Evolutionary conservation across 192 early-diverging fungal species (phyloP).

Genomic region (Geranomyces variabilis): DNA sequence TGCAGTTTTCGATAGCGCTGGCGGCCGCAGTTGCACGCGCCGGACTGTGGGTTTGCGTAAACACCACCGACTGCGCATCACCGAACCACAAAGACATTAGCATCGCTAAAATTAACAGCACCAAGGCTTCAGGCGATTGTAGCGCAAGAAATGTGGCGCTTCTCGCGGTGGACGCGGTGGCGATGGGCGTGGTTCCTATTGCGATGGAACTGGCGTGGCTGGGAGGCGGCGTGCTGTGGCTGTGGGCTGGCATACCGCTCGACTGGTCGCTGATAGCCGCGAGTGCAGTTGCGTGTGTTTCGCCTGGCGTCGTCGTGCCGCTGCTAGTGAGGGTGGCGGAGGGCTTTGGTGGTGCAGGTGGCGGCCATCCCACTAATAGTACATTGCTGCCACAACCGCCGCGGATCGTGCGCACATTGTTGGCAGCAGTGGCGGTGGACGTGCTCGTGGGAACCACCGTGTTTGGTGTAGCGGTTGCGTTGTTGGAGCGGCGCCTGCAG

Average conservation of each 20-base stretch:
- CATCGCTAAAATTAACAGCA: too few species aligned
- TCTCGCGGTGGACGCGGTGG: background rate
- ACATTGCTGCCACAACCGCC: too few species aligned
- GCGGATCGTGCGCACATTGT: constrained; percentile 4
- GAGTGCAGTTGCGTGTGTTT: constrained; percentile 7
- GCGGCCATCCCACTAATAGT: too few species aligned
- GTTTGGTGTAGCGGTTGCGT: constrained; percentile 16
- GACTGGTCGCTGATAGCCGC: constrained; percentile 1
- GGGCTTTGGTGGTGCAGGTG: background rate
- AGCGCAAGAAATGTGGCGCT: background rate
- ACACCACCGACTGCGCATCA: background rate
- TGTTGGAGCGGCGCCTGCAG: background rate
- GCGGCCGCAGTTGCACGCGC: constrained; percentile 15
- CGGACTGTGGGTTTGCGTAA: constrained; percentile 5
- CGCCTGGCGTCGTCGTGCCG: constrained; percentile 17
- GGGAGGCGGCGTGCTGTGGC: background rate
- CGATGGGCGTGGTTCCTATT: constrained; percentile 9
- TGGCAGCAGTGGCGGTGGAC: constrained; percentile 19
- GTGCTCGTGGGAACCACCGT: constrained; percentile 16
- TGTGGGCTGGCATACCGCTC: background rate
- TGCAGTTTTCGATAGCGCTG: constrained; percentile 10
- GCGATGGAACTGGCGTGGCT: constrained; percentile 14
- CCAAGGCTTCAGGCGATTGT: too few species aligned
- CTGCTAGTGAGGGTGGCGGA: constrained; percentile 11
- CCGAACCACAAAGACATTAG: too few species aligned